A percentile compares a stretch with the other conserved stretches of the same genome.
Conservation (phyloP, 2,329 filamentous ascomycete species). For the Aquanectria penicillioides region DNA sequence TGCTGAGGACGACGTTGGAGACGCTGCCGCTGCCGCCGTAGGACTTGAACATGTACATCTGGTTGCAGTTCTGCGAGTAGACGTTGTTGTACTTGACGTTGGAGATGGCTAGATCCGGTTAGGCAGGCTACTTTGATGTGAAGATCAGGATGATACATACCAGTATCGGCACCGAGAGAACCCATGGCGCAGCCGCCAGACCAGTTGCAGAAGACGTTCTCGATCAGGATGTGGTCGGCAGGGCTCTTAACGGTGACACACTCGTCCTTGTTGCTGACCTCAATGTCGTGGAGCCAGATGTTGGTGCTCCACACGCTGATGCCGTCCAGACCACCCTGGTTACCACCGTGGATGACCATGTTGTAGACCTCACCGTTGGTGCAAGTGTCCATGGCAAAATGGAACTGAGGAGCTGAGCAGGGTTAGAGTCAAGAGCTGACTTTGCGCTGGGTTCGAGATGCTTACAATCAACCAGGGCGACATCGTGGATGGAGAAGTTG, state of each 20-base stretch:
- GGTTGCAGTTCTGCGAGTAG: conserved; percentile 34
- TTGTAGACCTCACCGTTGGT: conserved; percentile 33
- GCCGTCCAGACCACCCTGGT: conserved; percentile 28
- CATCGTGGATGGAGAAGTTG: conserved; percentile 31
- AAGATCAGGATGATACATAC: conserved; percentile 6
- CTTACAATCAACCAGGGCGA: conserved; percentile 32
- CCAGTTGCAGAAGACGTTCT: conserved; percentile 37
- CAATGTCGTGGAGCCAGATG: conserved; percentile 33
- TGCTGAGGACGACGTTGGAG: conserved; percentile 31
- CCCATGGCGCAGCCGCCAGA: conserved; percentile 36
- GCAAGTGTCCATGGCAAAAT: conserved; percentile 32
- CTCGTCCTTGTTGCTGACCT: conserved; percentile 38
- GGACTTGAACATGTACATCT: conserved; percentile 40
- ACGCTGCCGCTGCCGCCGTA: conserved; percentile 34
- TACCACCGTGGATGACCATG: conserved; percentile 32
- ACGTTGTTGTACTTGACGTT: conserved; percentile 35
- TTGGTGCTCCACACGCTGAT: conserved; percentile 34
- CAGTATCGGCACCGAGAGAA: conserved; percentile 18
- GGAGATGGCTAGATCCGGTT: conserved; percentile 19
- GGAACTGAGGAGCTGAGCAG: conserved; percentile 23
- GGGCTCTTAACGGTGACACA: conserved; percentile 36
- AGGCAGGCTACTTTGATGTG: neutral
- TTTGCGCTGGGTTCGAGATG: rapidly evolving
- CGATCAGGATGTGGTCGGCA: conserved; percentile 31
- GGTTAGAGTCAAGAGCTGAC: neutral